Evolutionary conservation across 352 stramenopile genomes (phyloP), one percentile per base, ranked within the genome.

Genomic region (Poterioochromonas sp.): DNA sequence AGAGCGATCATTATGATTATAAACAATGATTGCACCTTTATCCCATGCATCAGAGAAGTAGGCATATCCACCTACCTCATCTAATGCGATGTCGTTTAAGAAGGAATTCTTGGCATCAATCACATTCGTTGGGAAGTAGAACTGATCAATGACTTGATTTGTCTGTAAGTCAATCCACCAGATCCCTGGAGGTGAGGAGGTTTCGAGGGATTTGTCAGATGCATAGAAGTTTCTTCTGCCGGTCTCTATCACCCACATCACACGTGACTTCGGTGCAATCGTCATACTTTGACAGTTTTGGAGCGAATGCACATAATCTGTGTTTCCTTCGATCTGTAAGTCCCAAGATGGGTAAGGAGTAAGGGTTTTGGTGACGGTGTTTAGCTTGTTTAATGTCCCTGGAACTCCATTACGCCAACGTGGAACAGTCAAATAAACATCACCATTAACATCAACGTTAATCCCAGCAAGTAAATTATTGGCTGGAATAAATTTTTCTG

Each of bases 11-110:
- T 40, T 68, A 11, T 39, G 26, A 34, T 68, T 40, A 34, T 39
- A 68, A 8, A 68, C 29, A 34, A 68, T 68, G 8, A 68, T 15
- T 26, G 26, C 58, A 39, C 58, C 58, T 35, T 68, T 26, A n/a
- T 26, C 58, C 58, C 58, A 68, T 5, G 58, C 34, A 68, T 68
- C 34, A 35, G 58, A 68, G 12, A 68, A 34, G 34, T 68, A 68
- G 11, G 58, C 58, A 8, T 35, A 68, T 18, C 58, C 58, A 40
- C 34, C 5, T 11, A 35, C 34, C 29, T 68, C 58, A 68, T 68
- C 58, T 40, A 68, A 68, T 37, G 26, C 58, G 58, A 68, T 68
- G 29, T 68, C 58, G 29, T 68, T 68, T 11, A 68, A 5, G 26
- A 68, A 68, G 29, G 15, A 35, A 39, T 32, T 40, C 5, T 68